Evolutionary conservation across 768 basidiomycete genomes (phyloP).

Genomic region (Kwoniella europaea): DNA sequence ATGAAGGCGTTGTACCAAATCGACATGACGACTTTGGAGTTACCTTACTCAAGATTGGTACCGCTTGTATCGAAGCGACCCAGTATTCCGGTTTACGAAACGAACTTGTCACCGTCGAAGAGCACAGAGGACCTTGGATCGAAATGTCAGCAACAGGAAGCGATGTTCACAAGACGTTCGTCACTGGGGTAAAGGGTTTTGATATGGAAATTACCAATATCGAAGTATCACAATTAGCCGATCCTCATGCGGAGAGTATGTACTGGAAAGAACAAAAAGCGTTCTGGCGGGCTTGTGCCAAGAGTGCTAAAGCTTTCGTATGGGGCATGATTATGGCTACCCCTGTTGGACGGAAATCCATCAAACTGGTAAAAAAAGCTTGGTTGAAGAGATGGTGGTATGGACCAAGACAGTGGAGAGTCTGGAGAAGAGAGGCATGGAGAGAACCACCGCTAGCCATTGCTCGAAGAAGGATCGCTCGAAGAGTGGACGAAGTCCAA

Average conservation of each 20-base stretch:
- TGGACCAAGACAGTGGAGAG: constrained; percentile 45
- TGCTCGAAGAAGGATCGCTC: constrained; percentile 11
- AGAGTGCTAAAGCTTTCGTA: constrained; percentile 14
- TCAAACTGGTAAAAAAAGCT: constrained; percentile 8
- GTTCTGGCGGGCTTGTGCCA: constrained; percentile 35
- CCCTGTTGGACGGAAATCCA: constrained; percentile 31
- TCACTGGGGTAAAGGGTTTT: constrained; percentile 33
- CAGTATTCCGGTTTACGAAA: constrained; percentile 51
- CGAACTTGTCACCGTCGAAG: constrained; percentile 39
- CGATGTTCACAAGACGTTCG: constrained; percentile 26
- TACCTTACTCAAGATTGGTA: constrained; percentile 49
- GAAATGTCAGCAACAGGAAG: constrained; percentile 32
- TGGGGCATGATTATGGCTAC: constrained; percentile 27
- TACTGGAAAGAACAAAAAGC: constrained; percentile 36
- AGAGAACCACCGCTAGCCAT: constrained; percentile 24
- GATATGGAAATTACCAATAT: constrained; percentile 47
- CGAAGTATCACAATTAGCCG: constrained; percentile 31
- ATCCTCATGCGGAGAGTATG: constrained; percentile 30
- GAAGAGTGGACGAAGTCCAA: constrained; percentile 8
- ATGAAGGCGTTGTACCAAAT: constrained; percentile 44
- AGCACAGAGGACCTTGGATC: constrained; percentile 39
- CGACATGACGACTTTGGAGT: constrained; percentile 52
- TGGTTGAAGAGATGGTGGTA: constrained; percentile 48
- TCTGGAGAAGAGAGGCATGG: constrained; percentile 50
- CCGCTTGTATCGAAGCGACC: constrained; percentile 50